These are phyloP conservation scores for Nemania sp. DNA, from an alignment of 2,329 filamentous ascomycete species.

Conservation along the genomic window DNA sequence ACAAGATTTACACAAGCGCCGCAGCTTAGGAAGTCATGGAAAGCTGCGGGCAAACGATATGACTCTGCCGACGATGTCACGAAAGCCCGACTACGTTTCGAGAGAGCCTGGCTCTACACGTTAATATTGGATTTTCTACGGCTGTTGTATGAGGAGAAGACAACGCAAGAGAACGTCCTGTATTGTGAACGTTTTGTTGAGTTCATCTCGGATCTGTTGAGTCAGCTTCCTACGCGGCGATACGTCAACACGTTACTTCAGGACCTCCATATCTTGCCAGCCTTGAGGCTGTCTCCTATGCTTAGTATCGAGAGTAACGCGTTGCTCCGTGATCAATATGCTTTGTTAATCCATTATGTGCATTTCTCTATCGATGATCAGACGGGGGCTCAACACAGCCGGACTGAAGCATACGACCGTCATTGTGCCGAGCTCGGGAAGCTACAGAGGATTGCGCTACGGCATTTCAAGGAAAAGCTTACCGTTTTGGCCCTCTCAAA, in stretches of 20 bases:
- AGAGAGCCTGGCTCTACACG: slow-evolving; percentile 92
- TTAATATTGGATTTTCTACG: slow-evolving; percentile 85
- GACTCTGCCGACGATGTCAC: slow-evolving; percentile 84
- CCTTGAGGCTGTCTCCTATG: slow-evolving; percentile 81
- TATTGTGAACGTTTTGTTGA: slow-evolving; percentile 97
- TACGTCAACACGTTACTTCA: slow-evolving; percentile 91
- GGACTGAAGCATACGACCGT: slow-evolving; percentile 79
- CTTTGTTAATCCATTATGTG: slow-evolving; percentile 86
- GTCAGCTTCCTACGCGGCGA: slow-evolving; percentile 90
- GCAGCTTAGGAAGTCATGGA: slow-evolving; percentile 91
- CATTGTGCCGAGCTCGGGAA: slow-evolving; percentile 83
- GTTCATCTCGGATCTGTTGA: slow-evolving; percentile 89
- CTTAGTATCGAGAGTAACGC: slow-evolving; percentile 80
- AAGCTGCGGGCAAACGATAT: slow-evolving; percentile 85
- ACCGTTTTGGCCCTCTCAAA: slow-evolving; percentile 94
- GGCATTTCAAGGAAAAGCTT: slow-evolving; percentile 88
- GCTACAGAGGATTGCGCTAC: slow-evolving; percentile 82
- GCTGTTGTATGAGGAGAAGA: slow-evolving; percentile 71
- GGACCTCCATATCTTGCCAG: slow-evolving; percentile 84
- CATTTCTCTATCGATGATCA: slow-evolving; percentile 93
- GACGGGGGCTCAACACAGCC: slow-evolving; percentile 80
- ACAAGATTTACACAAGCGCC: slow-evolving; percentile 76
- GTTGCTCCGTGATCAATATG: slow-evolving; percentile 82
- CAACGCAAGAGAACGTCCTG: slow-evolving; percentile 71
- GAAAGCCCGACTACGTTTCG: slow-evolving; percentile 86